phyloP scores from a whole-genome alignment of 805 yeast species.

The Komagataella kurtzmanii region DNA sequence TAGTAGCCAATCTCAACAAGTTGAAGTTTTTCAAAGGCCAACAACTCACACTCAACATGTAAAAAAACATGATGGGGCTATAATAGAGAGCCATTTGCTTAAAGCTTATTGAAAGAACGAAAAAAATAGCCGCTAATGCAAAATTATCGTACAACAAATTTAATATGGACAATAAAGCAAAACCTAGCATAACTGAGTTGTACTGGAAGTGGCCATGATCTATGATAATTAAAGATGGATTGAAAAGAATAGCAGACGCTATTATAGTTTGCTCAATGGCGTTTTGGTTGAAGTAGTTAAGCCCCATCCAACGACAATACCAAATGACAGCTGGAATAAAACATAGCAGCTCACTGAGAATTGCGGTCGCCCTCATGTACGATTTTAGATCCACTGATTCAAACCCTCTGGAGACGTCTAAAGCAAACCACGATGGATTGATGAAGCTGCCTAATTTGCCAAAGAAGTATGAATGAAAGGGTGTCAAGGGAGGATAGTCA shows the following conservation, averaged over 20 bases:
- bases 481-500: conserved; percentile 95
- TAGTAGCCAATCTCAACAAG: conserved; percentile 40
- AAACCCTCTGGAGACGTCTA: conserved; percentile 61
- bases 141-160: conserved; percentile 52
- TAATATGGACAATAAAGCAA: conserved; percentile 54
- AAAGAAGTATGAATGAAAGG: conserved; percentile 73
- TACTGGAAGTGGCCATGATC: conserved; percentile 98
- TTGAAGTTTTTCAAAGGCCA: conserved; percentile 23
- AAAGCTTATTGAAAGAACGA: conserved; percentile 66
- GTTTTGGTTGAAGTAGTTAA: conserved; percentile 28
- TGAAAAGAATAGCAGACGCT: conserved; percentile 68
- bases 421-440: conserved; percentile 62
- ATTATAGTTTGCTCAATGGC: conserved; percentile 68
- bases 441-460: conserved; percentile 62
- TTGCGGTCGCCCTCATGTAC: conserved; percentile 72
- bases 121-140: conserved; percentile 60
- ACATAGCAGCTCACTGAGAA: conserved; percentile 58
- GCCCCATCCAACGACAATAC: conserved; percentile 61
- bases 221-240: conserved; percentile 69
- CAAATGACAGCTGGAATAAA: conserved; percentile 74
- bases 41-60: conserved; percentile 45
- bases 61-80: conserved; percentile 79
- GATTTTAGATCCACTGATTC: conserved; percentile 60
- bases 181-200: conserved; percentile 88
- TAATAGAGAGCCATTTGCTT: conserved; percentile 95